Evolutionary conservation across 208 protist species (phyloP).

Genomic region (Phytomonas francai): DNA sequence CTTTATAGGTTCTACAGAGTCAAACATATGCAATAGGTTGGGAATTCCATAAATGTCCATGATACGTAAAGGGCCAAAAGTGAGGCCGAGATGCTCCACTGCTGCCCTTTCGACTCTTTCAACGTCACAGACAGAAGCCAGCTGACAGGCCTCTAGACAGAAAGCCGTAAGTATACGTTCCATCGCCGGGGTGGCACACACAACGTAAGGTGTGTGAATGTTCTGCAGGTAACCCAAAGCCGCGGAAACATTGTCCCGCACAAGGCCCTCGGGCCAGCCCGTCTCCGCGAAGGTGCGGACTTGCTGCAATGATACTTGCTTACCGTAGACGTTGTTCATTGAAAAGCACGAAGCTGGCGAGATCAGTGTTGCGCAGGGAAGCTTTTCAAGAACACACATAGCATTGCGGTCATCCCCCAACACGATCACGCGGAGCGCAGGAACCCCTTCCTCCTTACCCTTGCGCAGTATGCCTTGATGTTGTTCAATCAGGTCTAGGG

Average conservation of each 20-base stretch:
- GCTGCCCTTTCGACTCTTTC: constrained; percentile 39
- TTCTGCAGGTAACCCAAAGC: constrained; percentile 47
- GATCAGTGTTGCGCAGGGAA: constrained; percentile 43
- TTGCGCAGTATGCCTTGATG: constrained; percentile 7
- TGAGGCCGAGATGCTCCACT: constrained; percentile 28
- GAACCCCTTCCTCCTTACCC: constrained; percentile 8
- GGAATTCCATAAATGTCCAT: constrained; percentile 41
- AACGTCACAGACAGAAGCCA: constrained; percentile 5
- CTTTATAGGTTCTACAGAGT: constrained; percentile 12
- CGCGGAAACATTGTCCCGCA: constrained; percentile 37
- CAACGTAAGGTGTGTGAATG: constrained; percentile 31
- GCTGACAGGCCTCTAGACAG: constrained; percentile 27
- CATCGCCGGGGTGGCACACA: constrained; percentile 24
- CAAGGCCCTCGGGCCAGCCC: constrained; percentile 33
- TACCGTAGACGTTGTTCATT: constrained; percentile 2
- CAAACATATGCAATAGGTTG: constrained; percentile 24
- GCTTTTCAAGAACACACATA: constrained; percentile 12
- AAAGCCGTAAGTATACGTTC: constrained; percentile 44
- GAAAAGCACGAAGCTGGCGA: constrained; percentile 30
- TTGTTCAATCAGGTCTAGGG: constrained; percentile 34
- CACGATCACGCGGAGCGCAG: constrained; percentile 30
- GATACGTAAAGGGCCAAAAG: constrained; percentile 33
- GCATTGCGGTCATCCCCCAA: constrained; percentile 36
- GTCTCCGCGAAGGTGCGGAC: constrained; percentile 41
- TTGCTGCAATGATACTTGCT: constrained; percentile 42